Base-by-base conservation (phyloP, 2,329 filamentous ascomycete species). In the Fusarium fujikuroi region DNA sequence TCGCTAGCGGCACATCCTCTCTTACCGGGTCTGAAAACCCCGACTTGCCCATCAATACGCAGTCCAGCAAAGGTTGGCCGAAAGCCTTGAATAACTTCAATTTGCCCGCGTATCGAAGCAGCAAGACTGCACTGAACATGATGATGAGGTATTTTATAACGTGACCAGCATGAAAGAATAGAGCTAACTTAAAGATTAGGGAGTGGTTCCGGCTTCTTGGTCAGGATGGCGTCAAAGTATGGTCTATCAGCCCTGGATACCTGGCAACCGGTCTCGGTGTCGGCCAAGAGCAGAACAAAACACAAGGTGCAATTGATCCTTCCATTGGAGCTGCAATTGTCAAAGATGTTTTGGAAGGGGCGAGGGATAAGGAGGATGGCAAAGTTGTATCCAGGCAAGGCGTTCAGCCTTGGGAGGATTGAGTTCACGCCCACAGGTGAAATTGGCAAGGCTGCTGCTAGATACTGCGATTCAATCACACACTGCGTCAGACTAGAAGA, bases 1-100 rank as follows among this genome's bases (percentile, higher is more conserved):
- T 63, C 12, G 37, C 54, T 7, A 60, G 54, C 19, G 43, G 61
- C 19, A 59, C 53, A 40, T 63, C 60, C 5, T 34, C 52, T n/a
- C 52, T 63, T 21, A 12, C 32, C 2, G 28, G 11, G 9, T 40
- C 60, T 9, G 40, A 28, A 5, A 8, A 28, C 12, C 15, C n/a
- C 7, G 18, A 34, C 6, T 32, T 47, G 5, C 25, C n/a, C 4
- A 2, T n/a, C 12, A 63, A 39, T 10, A 59, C 16, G 4, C 28
- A 15, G 3, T 34, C 28, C 18, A 11, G 2, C 8, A 36, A 44
- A 10, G 58, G 47, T 3, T 61, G 47, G 58, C 49, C 49, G 1
- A 43, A 61, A 15, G 21, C 10, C 3, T n/a, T 40, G 23, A 34
- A 21, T 0, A 58, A 32, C 32, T 15, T 46, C 4, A 2, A 63